These are phyloP conservation scores for Raffaelea arxii DNA, from an alignment of 2,329 filamentous ascomycete genomes.

Conservation along the genomic window DNA sequence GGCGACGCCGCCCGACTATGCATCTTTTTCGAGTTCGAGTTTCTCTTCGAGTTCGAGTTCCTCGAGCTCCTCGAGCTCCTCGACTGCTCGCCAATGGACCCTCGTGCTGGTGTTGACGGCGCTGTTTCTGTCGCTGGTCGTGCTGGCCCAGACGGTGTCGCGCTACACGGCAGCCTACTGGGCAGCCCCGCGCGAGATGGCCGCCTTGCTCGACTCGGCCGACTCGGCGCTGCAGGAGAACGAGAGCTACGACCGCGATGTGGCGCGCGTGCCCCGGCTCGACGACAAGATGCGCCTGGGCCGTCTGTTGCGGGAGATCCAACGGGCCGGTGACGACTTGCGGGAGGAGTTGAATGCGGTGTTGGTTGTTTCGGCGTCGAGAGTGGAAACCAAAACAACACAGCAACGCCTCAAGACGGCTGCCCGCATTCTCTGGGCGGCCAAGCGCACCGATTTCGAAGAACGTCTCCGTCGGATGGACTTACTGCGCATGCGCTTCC, in stretches of 20 bases:
- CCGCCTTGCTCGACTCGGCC: conserved; percentile 47
- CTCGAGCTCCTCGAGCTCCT: too few species aligned
- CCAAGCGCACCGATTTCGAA: conserved; percentile 42
- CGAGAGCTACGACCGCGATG: conserved; percentile 52
- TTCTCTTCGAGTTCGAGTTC: too few species aligned
- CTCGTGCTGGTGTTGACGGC: conserved; percentile 49
- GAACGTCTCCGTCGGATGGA: conserved; percentile 50
- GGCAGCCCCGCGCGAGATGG: conserved; percentile 47
- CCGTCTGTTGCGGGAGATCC: conserved; percentile 51
- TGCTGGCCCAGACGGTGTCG: conserved; percentile 41
- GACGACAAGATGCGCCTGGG: conserved; percentile 54
- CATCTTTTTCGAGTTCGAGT: conserved; percentile 34
- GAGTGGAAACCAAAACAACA: not conserved
- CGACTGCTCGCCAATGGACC: conserved; percentile 44
- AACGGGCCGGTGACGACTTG: conserved; percentile 49
- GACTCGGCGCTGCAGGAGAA: conserved; percentile 56
- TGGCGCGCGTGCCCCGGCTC: conserved; percentile 45
- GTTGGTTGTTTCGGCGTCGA: conserved; percentile 26
- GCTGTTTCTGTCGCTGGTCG: conserved; percentile 43
- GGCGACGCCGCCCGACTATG: conserved; percentile 7
- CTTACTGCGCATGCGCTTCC: conserved; percentile 53
- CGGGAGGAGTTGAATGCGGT: conserved; percentile 48
- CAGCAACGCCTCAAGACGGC: conserved; percentile 29
- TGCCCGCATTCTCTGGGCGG: conserved; percentile 49
- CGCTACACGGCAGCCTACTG: conserved; percentile 47